These are phyloP conservation scores for Microstegium vimineum DNA, from an alignment of 176 grass and related monocot species.

Conservation along the genomic window DNA sequence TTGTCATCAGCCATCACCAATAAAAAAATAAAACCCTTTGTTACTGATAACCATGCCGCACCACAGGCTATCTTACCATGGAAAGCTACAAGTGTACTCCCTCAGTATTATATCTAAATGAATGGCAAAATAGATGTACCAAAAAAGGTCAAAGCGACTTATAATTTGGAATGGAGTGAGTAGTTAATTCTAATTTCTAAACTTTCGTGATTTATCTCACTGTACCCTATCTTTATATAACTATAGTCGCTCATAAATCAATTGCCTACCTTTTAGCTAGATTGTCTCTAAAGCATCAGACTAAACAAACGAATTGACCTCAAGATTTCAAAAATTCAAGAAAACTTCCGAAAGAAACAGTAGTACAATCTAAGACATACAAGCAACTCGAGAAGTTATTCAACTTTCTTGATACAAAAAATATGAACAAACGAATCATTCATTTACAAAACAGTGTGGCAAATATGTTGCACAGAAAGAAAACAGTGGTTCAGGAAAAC, in stretches of 20 bases:
- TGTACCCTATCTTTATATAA: neutral
- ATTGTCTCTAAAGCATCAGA: slow-evolving; percentile 9
- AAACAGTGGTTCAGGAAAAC: neutral
- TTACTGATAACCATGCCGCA: neutral
- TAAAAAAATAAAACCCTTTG: neutral
- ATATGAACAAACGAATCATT: slow-evolving; percentile 7
- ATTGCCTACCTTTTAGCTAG: neutral
- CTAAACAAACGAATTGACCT: neutral
- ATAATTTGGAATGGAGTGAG: too few species aligned
- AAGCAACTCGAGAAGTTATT: slow-evolving; percentile 3
- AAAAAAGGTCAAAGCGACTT: too few species aligned
- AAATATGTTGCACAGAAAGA: neutral
- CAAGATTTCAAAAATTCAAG: slow-evolving; percentile 19
- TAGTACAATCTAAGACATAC: too few species aligned
- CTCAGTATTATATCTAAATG: too few species aligned
- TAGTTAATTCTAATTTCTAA: neutral
- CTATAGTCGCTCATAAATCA: neutral
- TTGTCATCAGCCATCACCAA: neutral
- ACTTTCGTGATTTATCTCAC: neutral
- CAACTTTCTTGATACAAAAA: neutral
- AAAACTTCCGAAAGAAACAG: too few species aligned
- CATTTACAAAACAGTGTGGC: neutral
- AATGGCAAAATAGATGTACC: too few species aligned
- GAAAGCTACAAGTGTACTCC: neutral
- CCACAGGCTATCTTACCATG: neutral